These are phyloP conservation scores for Tardiomyces digboiensis DNA, from an alignment of 1,139 yeast genomes.

Conservation along the genomic window DNA sequence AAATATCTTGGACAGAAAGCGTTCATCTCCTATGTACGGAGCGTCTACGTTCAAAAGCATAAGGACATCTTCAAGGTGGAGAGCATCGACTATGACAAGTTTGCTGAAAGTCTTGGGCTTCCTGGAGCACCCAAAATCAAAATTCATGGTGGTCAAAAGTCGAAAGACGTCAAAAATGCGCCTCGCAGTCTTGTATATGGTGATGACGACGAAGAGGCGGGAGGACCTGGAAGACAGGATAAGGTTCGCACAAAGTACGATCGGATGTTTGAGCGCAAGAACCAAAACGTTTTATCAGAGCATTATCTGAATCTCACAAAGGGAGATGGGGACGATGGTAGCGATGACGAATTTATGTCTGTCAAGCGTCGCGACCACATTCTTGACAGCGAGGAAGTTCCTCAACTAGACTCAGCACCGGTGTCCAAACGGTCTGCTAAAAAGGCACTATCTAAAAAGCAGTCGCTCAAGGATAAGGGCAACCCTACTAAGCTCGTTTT, in stretches of 20 bases:
- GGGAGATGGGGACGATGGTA: slow-evolving; percentile 21
- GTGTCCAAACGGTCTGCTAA: slow-evolving; percentile 83
- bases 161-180: slow-evolving; percentile 72
- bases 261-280: slow-evolving; percentile 90
- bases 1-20: no score
- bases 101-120: slow-evolving; percentile 80
- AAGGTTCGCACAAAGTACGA: slow-evolving; percentile 81
- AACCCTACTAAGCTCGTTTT: slow-evolving; percentile 72
- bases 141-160: slow-evolving; percentile 43
- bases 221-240: slow-evolving; percentile 19
- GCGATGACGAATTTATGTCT: slow-evolving; percentile 62
- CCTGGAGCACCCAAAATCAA: slow-evolving; percentile 96
- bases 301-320: slow-evolving; percentile 60
- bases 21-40: slow-evolving; percentile 78
- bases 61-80: slow-evolving; percentile 70
- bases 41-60: slow-evolving; percentile 80
- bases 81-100: slow-evolving; percentile 69
- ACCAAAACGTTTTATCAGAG: slow-evolving; percentile 86
- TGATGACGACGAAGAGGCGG: slow-evolving; percentile 13
- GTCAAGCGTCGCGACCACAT: slow-evolving; percentile 72
- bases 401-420: slow-evolving; percentile 41
- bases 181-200: slow-evolving; percentile 47
- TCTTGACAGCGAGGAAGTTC: slow-evolving; percentile 53
- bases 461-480: slow-evolving; percentile 53
- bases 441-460: slow-evolving; percentile 81